Conservation (phyloP, 108 stramenopile species). For the Skeletonema costatum region DNA sequence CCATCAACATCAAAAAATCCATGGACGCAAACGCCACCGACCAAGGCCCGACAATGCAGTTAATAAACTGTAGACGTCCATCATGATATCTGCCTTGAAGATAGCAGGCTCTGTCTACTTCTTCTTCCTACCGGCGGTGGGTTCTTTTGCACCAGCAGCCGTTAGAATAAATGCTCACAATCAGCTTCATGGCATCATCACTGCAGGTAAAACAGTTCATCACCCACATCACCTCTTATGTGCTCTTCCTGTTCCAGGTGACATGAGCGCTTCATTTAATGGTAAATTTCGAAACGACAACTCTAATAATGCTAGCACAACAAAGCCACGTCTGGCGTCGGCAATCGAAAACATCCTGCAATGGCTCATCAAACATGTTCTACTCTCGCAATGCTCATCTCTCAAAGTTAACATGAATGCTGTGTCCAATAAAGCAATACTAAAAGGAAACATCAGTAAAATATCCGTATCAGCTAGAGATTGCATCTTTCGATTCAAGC, state of each 20-base stretch:
- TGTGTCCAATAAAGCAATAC: background rate
- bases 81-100: no score
- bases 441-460: background rate
- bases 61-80: no score
- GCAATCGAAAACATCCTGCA: background rate
- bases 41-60: no score
- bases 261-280: background rate
- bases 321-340: background rate
- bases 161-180: no score
- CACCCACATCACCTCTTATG: no score
- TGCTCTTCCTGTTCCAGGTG: background rate
- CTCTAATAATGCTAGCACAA: background rate
- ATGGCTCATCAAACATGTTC: background rate
- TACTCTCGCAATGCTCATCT: background rate
- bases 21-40: no score
- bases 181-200: no score
- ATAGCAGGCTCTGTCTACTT: no score
- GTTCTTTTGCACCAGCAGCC: no score
- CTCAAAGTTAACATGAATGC: background rate
- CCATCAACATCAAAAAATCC: no score
- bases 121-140: no score
- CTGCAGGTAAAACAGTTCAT: no score
- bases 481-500: slow-evolving; percentile 3
- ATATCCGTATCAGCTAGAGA: background rate
- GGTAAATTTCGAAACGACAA: background rate